phyloP scores from a whole-genome alignment of 345 rosid species.

The Rhodamnia rubescens region DNA sequence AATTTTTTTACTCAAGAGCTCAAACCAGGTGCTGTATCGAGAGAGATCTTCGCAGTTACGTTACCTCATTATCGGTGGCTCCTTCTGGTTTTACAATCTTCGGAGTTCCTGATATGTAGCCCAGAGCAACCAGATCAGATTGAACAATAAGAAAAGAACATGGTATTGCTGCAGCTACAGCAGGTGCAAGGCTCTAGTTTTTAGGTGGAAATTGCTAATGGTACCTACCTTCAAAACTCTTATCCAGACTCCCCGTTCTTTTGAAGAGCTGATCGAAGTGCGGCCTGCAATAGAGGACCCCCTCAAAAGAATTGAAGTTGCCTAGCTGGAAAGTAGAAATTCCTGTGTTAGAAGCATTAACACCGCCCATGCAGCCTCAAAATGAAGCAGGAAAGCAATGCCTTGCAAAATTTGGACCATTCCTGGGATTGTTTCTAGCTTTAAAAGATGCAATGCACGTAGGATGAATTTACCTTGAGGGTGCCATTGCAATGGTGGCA shows the following conservation, averaged over 20 bases:
- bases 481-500: conserved; percentile 60
- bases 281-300: conserved; percentile 61
- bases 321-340: conserved; percentile 26
- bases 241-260: conserved; percentile 51
- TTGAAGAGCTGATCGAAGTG: conserved; percentile 63
- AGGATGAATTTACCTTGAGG: conserved; percentile 31
- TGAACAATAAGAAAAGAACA: background rate
- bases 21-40: background rate
- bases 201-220: background rate
- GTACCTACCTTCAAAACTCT: conserved; percentile 50
- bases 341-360: background rate
- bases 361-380: background rate
- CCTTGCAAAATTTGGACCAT: background rate
- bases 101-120: conserved; percentile 32
- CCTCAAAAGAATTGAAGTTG: conserved; percentile 53
- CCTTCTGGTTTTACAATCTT: conserved; percentile 44
- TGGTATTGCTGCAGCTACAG: background rate
- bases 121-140: background rate
- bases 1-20: background rate
- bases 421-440: background rate
- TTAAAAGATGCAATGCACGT: background rate
- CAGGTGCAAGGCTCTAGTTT: background rate
- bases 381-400: background rate
- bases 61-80: conserved; percentile 35
- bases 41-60: background rate